A percentile compares a stretch with the other conserved stretches of the same genome.
Evolutionary conservation across 2,329 filamentous ascomycete genomes (phyloP).

Genomic region (Akanthomyces muscarius): DNA sequence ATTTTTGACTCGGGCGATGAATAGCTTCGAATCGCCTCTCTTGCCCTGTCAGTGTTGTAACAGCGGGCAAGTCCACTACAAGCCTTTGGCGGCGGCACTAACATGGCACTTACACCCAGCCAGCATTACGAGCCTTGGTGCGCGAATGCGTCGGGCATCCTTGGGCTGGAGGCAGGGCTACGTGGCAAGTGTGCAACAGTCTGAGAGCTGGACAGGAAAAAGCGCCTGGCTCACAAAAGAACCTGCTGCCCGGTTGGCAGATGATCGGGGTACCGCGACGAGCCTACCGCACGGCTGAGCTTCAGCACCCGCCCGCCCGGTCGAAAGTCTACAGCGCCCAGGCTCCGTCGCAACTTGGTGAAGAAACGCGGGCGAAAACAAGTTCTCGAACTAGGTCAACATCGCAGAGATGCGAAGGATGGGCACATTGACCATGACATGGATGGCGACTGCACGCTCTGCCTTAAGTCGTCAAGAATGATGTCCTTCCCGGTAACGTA

Average conservation of each 20-base stretch:
- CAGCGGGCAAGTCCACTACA: neutral
- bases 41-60: neutral
- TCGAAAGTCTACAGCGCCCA: neutral
- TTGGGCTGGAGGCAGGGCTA: neutral
- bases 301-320: neutral
- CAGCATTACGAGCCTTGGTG: neutral
- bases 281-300: neutral
- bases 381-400: neutral
- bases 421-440: too few relatives aligned
- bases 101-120: neutral
- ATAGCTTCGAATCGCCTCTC: neutral
- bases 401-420: too few relatives aligned
- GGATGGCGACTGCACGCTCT: too few relatives aligned
- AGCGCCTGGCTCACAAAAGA: neutral
- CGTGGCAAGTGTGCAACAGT: neutral
- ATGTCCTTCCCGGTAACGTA: too few relatives aligned
- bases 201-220: neutral
- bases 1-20: neutral
- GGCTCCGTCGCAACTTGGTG: neutral
- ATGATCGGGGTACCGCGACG: neutral
- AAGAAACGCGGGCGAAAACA: neutral
- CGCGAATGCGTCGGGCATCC: neutral
- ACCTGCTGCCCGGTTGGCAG: neutral
- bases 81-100: neutral
- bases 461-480: too few relatives aligned